phyloP scores from a whole-genome alignment of 805 yeast genomes.

The Monosporozyma servazzii region DNA sequence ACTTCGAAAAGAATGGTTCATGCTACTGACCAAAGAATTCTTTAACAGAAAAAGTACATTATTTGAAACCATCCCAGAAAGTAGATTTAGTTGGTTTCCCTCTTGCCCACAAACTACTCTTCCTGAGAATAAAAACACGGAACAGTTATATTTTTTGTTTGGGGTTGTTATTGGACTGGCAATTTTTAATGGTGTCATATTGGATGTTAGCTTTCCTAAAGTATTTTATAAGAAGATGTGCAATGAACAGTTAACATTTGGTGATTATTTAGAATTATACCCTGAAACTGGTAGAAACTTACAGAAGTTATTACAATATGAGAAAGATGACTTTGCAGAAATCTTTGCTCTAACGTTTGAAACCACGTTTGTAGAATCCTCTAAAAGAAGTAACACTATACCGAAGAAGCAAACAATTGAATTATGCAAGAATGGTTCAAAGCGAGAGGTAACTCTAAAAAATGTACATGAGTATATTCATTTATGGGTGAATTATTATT shows the following conservation, averaged over 20 bases:
- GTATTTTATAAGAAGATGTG: conserved; percentile 70
- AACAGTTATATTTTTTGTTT: conserved; percentile 59
- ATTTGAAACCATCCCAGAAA: conserved; percentile 57
- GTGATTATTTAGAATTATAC: conserved; percentile 58
- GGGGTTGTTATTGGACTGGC: conserved; percentile 89
- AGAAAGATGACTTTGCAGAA: conserved; percentile 37
- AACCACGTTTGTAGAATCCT: conserved; percentile 21
- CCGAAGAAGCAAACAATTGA: conserved; percentile 30
- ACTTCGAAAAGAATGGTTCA: conserved; percentile 87
- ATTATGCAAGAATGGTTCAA: conserved; percentile 51
- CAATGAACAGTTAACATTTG: conserved; percentile 42
- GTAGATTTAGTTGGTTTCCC: conserved; percentile 70
- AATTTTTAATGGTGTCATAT: conserved; percentile 77
- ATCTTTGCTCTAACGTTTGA: conserved; percentile 55
- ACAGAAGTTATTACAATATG: conserved; percentile 37
- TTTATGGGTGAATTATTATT: conserved; percentile 49
- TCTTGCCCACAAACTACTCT: conserved; percentile 32
- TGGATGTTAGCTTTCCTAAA: conserved; percentile 70
- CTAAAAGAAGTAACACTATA: neutral
- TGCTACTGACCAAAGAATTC: conserved; percentile 57
- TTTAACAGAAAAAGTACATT: conserved; percentile 63
- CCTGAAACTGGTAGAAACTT: conserved; percentile 58
- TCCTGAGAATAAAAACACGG: conserved; percentile 10
- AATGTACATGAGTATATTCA: conserved; percentile 57
- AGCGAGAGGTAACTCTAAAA: conserved; percentile 43